phyloP scores from a whole-genome alignment of 331 rosid species.

The Malus hybrid region DNA sequence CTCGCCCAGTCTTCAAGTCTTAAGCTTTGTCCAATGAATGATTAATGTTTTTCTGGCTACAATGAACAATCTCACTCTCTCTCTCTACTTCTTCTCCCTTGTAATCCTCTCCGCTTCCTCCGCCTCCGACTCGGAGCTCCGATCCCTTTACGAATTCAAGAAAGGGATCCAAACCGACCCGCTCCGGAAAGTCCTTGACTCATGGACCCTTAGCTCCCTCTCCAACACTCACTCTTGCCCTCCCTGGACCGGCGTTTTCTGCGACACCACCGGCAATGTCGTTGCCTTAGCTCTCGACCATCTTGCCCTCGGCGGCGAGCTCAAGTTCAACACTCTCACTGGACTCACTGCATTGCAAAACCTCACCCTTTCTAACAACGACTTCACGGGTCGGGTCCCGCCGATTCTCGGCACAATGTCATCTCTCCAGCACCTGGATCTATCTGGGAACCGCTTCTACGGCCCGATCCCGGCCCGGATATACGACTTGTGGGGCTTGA shows the following conservation, averaged over 20 bases:
- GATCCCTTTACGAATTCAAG: slow-evolving; percentile 76
- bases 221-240: slow-evolving; percentile 32
- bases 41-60: slow-evolving; percentile 37
- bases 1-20: background rate
- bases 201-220: slow-evolving; percentile 41
- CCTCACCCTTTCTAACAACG: slow-evolving; percentile 63
- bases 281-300: slow-evolving; percentile 54
- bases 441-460: slow-evolving; percentile 61
- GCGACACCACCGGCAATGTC: slow-evolving; percentile 61
- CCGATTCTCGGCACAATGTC: slow-evolving; percentile 63
- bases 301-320: slow-evolving; percentile 56
- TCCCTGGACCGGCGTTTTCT: slow-evolving; percentile 57
- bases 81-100: slow-evolving; percentile 13
- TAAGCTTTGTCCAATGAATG: slow-evolving; percentile 30
- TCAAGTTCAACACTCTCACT: slow-evolving; percentile 67
- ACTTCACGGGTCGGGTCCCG: slow-evolving; percentile 65
- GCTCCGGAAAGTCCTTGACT: slow-evolving; percentile 17
- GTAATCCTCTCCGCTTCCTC: slow-evolving; percentile 8
- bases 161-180: slow-evolving; percentile 75
- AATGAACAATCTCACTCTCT: slow-evolving; percentile 40
- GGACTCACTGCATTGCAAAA: slow-evolving; percentile 53
- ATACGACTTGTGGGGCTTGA: slow-evolving; percentile 64
- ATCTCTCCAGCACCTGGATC: slow-evolving; percentile 78
- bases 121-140: slow-evolving; percentile 58
- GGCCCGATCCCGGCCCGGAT: slow-evolving; percentile 92